These are phyloP conservation scores for Metschnikowia matae DNA, from an alignment of 805 yeast genomes.

Conservation along the genomic window DNA sequence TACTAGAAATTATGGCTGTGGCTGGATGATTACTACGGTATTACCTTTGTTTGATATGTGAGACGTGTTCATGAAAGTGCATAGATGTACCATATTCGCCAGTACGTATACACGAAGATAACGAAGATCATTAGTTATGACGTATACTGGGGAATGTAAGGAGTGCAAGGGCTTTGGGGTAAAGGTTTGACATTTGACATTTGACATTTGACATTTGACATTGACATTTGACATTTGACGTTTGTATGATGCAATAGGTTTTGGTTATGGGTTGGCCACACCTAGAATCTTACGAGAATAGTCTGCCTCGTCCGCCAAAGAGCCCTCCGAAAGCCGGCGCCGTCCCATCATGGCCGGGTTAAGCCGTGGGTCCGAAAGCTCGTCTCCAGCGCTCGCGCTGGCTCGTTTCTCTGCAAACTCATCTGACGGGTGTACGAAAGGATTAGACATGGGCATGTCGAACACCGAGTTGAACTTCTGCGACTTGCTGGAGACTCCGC, in stretches of 20 bases:
- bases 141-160: no score
- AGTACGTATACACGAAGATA: no score
- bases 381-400: slow-evolving; percentile 11
- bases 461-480: slow-evolving; percentile 32
- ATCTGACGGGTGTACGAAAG: slow-evolving; percentile 60
- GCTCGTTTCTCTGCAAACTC: slow-evolving; percentile 26
- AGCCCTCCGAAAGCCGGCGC: slow-evolving; percentile 79
- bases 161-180: no score
- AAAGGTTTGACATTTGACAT: no score
- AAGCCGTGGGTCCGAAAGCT: slow-evolving; percentile 53
- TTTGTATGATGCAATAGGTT: neutral
- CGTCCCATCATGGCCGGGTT: slow-evolving; percentile 79
- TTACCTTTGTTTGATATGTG: no score
- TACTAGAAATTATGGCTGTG: no score
- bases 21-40: no score
- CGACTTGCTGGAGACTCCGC: slow-evolving; percentile 20
- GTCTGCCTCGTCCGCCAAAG: slow-evolving; percentile 81
- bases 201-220: no score
- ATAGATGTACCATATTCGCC: no score
- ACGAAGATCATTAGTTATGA: no score
- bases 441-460: slow-evolving; percentile 48
- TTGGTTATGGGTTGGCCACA: slow-evolving; percentile 68
- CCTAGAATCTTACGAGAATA: slow-evolving; percentile 75
- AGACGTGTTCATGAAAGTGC: no score
- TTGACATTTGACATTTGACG: neutral